Evolutionary conservation across 2,329 filamentous ascomycete species (phyloP), one percentile per base, ranked within the genome.

Genomic region (Zymoseptoria passerinii): DNA sequence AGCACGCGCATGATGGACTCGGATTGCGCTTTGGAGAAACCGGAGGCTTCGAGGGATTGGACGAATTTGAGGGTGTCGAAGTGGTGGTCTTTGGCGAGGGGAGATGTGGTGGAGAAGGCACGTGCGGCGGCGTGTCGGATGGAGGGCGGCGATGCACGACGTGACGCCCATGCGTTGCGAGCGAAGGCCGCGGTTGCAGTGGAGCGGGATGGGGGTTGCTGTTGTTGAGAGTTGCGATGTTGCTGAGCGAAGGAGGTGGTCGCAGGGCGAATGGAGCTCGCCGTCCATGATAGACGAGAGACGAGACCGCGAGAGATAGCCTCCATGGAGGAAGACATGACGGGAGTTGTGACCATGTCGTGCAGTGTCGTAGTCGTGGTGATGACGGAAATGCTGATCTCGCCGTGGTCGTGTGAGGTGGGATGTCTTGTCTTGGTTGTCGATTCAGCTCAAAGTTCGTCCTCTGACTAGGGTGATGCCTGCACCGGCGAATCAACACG

Each of bases 21-120:
- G 2, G 92, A 87, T 75, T 99, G 94, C 66, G 92, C 88, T 74
- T 97, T 92, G 23, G 90, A 96, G 73, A 97, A 96, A 0, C 94
- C 94, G 73, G 99, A 94, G 65, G 84, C 84, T 73, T 92, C 86
- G 48, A 99, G 79, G 55, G 90, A 82, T 76, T 96, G 90, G 48
- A 99, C 92, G 72, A 99, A 96, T 77, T 96, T 96, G 62, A 99
- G 83, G 0, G 94, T 99, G 75, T 99, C 94, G 72, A 99, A 99
- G 75, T 99, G 92, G 74, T 99, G 94, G 69, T 96, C 92, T 64
- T 88, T 83, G 55, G 74, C 72, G 54, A 77, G 81, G 44, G 75
- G 68, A 1, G 83, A 72, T 0, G 89, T 87, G 40, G 84, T 82
- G 72, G 91, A 88, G 72, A 96, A 92, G 56, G 64, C 55, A 44